Evolutionary conservation across 805 yeast genomes (phyloP), one percentile per base, ranked within the genome.

Genomic region (Metschnikowia colocasiae): DNA sequence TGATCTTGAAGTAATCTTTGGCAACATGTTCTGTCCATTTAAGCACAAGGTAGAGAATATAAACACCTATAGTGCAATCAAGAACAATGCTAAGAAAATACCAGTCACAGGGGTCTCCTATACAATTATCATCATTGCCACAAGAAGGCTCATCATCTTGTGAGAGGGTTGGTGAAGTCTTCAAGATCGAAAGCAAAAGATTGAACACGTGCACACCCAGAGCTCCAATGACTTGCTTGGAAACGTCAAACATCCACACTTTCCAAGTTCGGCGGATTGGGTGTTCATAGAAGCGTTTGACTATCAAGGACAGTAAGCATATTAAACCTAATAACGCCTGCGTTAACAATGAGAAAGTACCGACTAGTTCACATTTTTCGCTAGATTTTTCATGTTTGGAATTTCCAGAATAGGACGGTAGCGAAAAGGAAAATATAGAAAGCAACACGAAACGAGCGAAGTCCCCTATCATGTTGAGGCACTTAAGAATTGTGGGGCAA

Each of bases 41-140:
- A 60, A 83, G 84, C 1, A 82, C 70, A 2, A 72, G 51, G 49
- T 76, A 76, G 25, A 91, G 72, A 2, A 92, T 78, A 6, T 95
- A 95, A 2, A 92, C 92, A 0, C 99, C 99, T 6, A 91, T 76
- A 0, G 99, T 92, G 35, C 98, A 91, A 64, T 92, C 99, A 61
- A 92, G 79, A 25, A 92, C 74, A 32, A 92, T 78, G 59, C 87
- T 92, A 46, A 94, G 71, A 60, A 92, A 92, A 69, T 94, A 92
- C 94, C 97, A 94, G 56, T 88, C 92, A 65, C 98, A 94, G 6
- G 96, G 95, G 51, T 83, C 83, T 41, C 58, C 61, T 6, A 35
- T 23, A 30, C 54, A 53, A n/a, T 48, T 50, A 18, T 41, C 54
- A 20, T 47, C 29, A 31, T 47, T 53, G n/a, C 45, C 57, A 19